Percentiles rank a stretch among this genome's conserved stretches.
Evolutionary conservation across 768 basidiomycete species (phyloP).

Genomic region (Lanmaoa pseudosensibilis): DNA sequence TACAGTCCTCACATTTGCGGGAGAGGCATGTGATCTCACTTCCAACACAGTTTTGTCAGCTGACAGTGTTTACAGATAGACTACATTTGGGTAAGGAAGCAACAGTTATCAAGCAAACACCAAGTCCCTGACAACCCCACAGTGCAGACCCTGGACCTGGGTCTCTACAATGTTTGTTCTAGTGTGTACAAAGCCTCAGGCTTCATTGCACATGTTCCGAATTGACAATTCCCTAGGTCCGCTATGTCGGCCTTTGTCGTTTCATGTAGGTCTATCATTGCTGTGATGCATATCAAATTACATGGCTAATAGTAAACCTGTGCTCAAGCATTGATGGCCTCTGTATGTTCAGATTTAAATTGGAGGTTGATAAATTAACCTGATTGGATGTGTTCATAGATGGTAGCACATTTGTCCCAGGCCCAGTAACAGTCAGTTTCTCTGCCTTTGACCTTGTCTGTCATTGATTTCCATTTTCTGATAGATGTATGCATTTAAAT

Average conservation of each 20-base stretch:
- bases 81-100: constrained; percentile 1
- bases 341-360: too few species aligned
- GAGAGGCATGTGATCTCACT: background rate
- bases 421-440: too few species aligned
- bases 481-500: background rate
- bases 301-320: too few species aligned
- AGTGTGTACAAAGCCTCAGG: background rate
- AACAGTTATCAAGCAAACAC: background rate
- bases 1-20: constrained; percentile 1
- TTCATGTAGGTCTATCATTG: too few species aligned
- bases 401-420: too few species aligned
- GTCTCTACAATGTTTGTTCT: background rate
- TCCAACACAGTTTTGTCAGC: background rate
- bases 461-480: background rate
- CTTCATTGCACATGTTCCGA: background rate
- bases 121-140: background rate
- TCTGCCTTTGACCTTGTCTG: background rate
- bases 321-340: too few species aligned
- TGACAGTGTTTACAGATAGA: background rate
- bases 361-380: too few species aligned
- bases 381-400: too few species aligned
- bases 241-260: too few species aligned
- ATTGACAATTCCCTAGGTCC: too few species aligned
- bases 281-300: too few species aligned
- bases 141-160: background rate